These are phyloP conservation scores for Diaporthe caulivora DNA, from an alignment of 2,329 filamentous ascomycete genomes.

Conservation along the genomic window DNA sequence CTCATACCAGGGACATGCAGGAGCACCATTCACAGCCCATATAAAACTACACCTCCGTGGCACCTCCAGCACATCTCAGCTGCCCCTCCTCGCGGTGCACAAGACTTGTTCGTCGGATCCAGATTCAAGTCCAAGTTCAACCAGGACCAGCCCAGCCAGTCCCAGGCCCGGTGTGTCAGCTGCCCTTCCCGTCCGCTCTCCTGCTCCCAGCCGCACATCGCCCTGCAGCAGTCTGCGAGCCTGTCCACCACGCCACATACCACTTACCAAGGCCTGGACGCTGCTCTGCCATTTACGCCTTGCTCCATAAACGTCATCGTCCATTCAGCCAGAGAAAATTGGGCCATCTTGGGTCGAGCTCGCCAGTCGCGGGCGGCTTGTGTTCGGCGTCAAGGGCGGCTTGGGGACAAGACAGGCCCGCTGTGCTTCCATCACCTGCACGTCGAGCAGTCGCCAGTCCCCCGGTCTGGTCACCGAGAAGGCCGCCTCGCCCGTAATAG, in stretches of 20 bases:
- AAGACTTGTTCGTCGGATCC: constrained; percentile 6
- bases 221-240: constrained; percentile 17
- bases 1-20: constrained; percentile 13
- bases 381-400: constrained; percentile 13
- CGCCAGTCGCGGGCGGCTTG: constrained; percentile 3
- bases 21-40: constrained; percentile 16
- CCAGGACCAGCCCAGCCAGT: not conserved
- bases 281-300: not conserved
- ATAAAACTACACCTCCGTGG: constrained; percentile 28
- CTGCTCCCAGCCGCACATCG: constrained; percentile 6
- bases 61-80: constrained; percentile 9
- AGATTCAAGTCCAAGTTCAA: not conserved
- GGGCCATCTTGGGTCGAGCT: not conserved
- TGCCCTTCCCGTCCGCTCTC: constrained; percentile 2
- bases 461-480: constrained; percentile 10
- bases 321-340: not conserved
- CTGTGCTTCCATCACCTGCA: constrained; percentile 20
- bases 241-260: not conserved
- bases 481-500: constrained; percentile 19
- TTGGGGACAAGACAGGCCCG: constrained; percentile 6
- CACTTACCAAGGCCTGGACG: not conserved
- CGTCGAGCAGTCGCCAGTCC: constrained; percentile 4
- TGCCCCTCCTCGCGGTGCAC: constrained; percentile 1
- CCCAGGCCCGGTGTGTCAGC: not conserved
- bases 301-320: not conserved